A percentile compares a stretch with the other conserved stretches of the same genome.
Evolutionary conservation across 148 eudicot species (phyloP).

Genomic region (Pouteria glomerata): DNA sequence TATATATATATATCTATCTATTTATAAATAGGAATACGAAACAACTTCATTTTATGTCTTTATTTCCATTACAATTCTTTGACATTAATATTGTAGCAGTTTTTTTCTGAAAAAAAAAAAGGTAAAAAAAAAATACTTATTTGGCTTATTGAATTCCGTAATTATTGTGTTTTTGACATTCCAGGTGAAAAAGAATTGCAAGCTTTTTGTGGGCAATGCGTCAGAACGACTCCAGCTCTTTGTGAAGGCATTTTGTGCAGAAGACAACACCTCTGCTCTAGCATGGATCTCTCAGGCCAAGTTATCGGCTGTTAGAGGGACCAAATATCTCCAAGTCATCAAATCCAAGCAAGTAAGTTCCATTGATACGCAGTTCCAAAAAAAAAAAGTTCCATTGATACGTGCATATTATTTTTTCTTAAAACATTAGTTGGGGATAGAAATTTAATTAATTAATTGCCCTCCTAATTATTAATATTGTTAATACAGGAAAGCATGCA

Average conservation of each 20-base stretch:
- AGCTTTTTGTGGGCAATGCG: slow-evolving; percentile 50
- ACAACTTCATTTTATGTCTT: no score
- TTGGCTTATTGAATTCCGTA: no score
- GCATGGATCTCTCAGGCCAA: slow-evolving; percentile 53
- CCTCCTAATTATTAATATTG: not conserved
- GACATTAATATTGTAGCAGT: no score
- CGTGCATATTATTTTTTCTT: not conserved
- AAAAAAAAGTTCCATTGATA: not conserved
- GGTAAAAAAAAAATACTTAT: no score
- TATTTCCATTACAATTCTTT: no score
- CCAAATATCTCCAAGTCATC: slow-evolving; percentile 50
- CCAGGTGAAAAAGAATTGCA: slow-evolving; percentile 58
- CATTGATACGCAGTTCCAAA: not conserved
- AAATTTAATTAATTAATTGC: not conserved
- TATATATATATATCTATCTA: not conserved
- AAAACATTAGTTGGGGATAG: no score
- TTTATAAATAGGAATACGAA: not conserved
- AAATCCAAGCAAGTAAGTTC: slow-evolving; percentile 57
- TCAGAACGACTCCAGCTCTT: slow-evolving; percentile 49
- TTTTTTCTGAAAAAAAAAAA: no score
- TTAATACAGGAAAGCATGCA: slow-evolving; percentile 68
- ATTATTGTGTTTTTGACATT: not conserved
- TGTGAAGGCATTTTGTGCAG: slow-evolving; percentile 66
- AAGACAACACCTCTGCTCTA: slow-evolving; percentile 37
- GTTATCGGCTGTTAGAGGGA: slow-evolving; percentile 30